Base-by-base conservation (phyloP, 192 early-diverging fungal genomes). In the Oehlia diaphana region DNA sequence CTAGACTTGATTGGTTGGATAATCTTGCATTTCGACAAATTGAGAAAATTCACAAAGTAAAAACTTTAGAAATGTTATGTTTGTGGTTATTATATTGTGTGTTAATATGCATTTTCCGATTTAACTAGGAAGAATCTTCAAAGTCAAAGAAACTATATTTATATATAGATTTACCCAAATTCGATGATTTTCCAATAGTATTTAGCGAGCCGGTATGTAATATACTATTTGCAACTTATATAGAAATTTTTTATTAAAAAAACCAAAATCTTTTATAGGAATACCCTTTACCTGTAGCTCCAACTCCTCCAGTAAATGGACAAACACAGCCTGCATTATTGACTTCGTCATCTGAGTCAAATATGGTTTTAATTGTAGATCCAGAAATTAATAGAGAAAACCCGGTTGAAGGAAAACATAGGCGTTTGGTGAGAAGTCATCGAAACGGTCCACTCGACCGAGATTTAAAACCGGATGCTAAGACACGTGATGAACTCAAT, bases 111-210 rank as follows among this genome's bases (percentile, higher is more conserved):
- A 33, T 53, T 13, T 31, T 26, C 67, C 39, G n/a, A 72, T 72
- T 72, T 72, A 16, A 49, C 16, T 84, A 89, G 86, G 88, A 83
- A 76, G 87, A 81, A 49, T 82, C 87, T 6, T 76, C 84, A 73
- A 86, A 85, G 64, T 87, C 89, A 9, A 90, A 90, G 53, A 85
- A 91, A 10, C 81, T 94, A 66, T 92, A 90, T 77, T 88, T 99
- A 4, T 96, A 95, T 81, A 88, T 99, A 26, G 92, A 97, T 64
- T 87, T 99, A 35, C 96, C 97, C 2, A 93, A 92, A 79, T 99
- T 98, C 84, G 96, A 98, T 84, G 96, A 98, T 84, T 98, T 99
- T 86, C 95, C 96, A 4, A 87, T 98, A n/a, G 92, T 98, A 19
- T 96, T 90, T 86, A 92, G 95, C 79, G 96, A 99, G 76, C 79